A percentile compares a stretch with the other conserved stretches of the same genome.
Conservation (phyloP, 768 basidiomycete genomes). For the Hygrophorus russula region DNA sequence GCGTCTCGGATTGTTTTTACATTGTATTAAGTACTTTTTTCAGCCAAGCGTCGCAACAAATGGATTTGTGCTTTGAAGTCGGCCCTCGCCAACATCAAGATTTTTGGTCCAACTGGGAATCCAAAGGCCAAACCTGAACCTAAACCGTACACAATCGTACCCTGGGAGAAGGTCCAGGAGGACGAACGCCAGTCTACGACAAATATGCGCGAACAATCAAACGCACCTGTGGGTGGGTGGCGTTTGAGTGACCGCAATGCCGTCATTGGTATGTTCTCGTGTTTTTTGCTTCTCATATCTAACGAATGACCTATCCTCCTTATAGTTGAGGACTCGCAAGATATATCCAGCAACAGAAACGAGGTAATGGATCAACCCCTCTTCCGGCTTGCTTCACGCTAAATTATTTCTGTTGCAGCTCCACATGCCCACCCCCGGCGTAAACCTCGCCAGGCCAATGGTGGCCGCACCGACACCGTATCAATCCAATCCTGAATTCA, state of each 20-base stretch:
- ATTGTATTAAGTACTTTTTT: slow-evolving; percentile 5
- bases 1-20: slow-evolving; percentile 1
- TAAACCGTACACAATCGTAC: slow-evolving; percentile 55
- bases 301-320: slow-evolving; percentile 2
- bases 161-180: slow-evolving; percentile 50
- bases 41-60: slow-evolving; percentile 77
- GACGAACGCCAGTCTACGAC: slow-evolving; percentile 23
- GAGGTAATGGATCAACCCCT: slow-evolving; percentile 13
- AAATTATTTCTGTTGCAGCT: slow-evolving; percentile 14
- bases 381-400: not conserved
- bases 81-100: slow-evolving; percentile 53
- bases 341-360: slow-evolving; percentile 32
- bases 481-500: slow-evolving; percentile 15
- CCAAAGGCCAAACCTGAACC: slow-evolving; percentile 45
- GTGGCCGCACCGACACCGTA: slow-evolving; percentile 5
- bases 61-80: slow-evolving; percentile 85
- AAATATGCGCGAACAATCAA: not conserved
- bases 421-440: slow-evolving; percentile 23
- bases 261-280: slow-evolving; percentile 27
- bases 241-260: slow-evolving; percentile 41
- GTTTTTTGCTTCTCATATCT: slow-evolving; percentile 2
- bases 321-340: slow-evolving; percentile 28
- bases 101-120: slow-evolving; percentile 57
- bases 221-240: slow-evolving; percentile 25
- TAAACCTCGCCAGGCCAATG: slow-evolving; percentile 10